Evolutionary conservation across 202 grass and related monocot species (phyloP).

Genomic region (Schoenoplectus triqueter): DNA sequence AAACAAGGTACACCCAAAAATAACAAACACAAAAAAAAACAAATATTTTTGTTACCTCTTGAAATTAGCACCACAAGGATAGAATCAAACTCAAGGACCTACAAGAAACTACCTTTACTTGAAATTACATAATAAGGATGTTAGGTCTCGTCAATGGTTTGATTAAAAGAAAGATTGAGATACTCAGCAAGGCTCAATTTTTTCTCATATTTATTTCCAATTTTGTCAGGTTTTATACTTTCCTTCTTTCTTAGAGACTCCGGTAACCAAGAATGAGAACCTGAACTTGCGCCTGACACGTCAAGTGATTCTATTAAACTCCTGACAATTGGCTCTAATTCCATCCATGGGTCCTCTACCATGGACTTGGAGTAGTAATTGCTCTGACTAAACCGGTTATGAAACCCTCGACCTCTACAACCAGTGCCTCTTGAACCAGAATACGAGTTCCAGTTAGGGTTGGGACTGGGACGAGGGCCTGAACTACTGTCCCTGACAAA

Average conservation of each 20-base stretch:
- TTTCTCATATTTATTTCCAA: conserved; percentile 28
- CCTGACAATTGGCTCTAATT: conserved; percentile 39
- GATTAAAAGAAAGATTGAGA: conserved; percentile 45
- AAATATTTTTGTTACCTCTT: not conserved
- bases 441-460: conserved; percentile 19
- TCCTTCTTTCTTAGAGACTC: conserved; percentile 36
- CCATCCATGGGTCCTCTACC: conserved; percentile 49
- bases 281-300: not conserved
- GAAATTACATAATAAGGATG: conserved; percentile 2
- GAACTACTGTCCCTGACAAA: conserved; percentile 4
- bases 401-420: conserved; percentile 36
- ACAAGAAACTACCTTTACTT: not conserved
- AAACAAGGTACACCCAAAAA: not conserved
- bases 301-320: conserved; percentile 40
- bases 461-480: not conserved
- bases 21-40: not conserved
- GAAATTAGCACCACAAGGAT: not conserved
- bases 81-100: not conserved
- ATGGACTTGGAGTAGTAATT: conserved; percentile 39
- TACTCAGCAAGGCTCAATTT: conserved; percentile 47
- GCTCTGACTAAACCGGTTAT: conserved; percentile 5
- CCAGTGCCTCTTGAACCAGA: conserved; percentile 36
- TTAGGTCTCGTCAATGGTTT: conserved; percentile 36
- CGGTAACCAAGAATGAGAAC: conserved; percentile 31
- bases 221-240: conserved; percentile 12